Percentiles rank a stretch among this genome's conserved stretches.
phyloP scores from a whole-genome alignment of 441 rosid genomes.

The Populus trichocarpa region DNA sequence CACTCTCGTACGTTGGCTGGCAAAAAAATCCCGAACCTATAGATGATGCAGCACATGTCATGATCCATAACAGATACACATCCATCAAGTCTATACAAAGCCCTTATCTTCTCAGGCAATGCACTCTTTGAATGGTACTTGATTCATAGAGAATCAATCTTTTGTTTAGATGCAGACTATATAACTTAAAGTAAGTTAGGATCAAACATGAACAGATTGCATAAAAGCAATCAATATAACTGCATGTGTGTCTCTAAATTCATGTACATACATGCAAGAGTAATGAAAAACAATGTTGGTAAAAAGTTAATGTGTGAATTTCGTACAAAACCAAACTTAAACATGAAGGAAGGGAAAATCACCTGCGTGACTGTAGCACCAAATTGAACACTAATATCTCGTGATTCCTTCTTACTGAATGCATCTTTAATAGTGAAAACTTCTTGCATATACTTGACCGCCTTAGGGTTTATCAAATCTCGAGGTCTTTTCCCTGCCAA shows the following conservation, averaged over 20 bases:
- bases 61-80: slow-evolving; percentile 8
- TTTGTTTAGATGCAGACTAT: no score
- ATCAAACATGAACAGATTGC: background rate
- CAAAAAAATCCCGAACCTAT: slow-evolving; percentile 89
- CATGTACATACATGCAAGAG: background rate
- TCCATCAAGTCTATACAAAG: background rate
- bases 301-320: background rate
- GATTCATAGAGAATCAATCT: background rate
- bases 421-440: slow-evolving; percentile 91
- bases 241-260: background rate
- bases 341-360: background rate
- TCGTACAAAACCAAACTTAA: background rate
- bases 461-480: slow-evolving; percentile 94
- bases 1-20: slow-evolving; percentile 81
- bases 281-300: background rate
- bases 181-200: background rate
- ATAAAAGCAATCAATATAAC: background rate
- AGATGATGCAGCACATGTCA: slow-evolving; percentile 14
- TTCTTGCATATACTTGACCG: slow-evolving; percentile 88
- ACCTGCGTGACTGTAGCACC: slow-evolving; percentile 94
- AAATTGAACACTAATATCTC: slow-evolving; percentile 89
- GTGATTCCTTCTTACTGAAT: slow-evolving; percentile 88
- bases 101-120: no score
- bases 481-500: slow-evolving; percentile 94
- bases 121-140: no score